Base-by-base conservation (phyloP, 176 grass and related monocot species). In the Bothriochloa decipiens region DNA sequence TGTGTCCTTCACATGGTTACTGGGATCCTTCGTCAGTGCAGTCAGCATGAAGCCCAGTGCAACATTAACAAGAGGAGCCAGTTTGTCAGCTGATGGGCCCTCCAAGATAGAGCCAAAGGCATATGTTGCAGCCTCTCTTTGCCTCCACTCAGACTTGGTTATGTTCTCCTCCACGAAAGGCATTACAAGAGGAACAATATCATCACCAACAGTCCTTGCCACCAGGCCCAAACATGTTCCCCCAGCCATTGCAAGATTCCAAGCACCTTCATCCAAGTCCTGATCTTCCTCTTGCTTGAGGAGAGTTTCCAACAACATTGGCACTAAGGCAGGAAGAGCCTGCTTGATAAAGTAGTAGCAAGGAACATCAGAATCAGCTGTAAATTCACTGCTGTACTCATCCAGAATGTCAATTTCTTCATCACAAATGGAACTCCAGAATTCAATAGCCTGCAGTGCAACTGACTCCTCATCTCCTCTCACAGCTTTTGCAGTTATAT, bases 171-270 rank as follows among this genome's bases (percentile, higher is more conserved):
- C 94, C 65, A 96, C 90, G 65, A 96, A 96, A 41, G 94, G 94
- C 94, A 96, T 96, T 12, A 96, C 94, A 41, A 96, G 94, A 80
- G 94, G 94, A 65, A 96, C 94, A 75, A 96, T 91, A 79, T 93
- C 94, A 91, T 96, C 94, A 50, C 94, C 94, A 86, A 96, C 94
- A 64, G 91, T 96, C 68, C 94, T 85, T 5, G 94, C 91, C 32
- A 96, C 94, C 43, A 96, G 74, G 46, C 94, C 94, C 74, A 96
- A 91, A 91, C 94, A 96, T 68, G 94, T 96, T 27, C 94, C 94
- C n/a, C 94, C 94, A 70, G 94, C 94, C 94, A 96, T 96, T 68
- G 94, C 91, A 82, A 96, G 89, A 88, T 96, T 96, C 94, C 94
- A 96, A 72, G 87, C 89, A 79, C 89, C 94, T 81, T 93, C 91